Base-by-base conservation (phyloP, 2,329 filamentous ascomycete species). In the Penicillium sp. region DNA sequence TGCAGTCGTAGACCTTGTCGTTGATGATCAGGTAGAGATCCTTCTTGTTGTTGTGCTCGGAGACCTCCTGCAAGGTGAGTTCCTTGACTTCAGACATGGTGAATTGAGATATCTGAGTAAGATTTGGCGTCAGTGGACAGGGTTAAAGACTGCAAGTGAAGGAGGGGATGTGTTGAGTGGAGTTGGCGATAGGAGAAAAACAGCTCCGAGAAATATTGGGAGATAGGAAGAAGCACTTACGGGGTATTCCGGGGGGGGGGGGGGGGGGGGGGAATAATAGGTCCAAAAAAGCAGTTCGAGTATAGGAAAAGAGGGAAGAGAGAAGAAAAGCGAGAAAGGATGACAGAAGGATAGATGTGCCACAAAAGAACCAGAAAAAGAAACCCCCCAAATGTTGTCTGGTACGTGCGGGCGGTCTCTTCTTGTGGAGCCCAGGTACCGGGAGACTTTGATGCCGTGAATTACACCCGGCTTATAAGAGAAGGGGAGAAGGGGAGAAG, bases 1-100 rank as follows among this genome's bases (percentile, higher is more conserved):
- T 85, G 75, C 83, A 79, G 78, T 97, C 86, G 86, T 97, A 99
- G 81, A 99, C 88, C 83, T 96, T 96, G 79, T 96, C 93, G 81
- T 97, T 91, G 70, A 99, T 86, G 64, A 97, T 89, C 71, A 97
- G 76, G 81, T 84, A 96, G 65, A 96, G 82, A 77, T 97, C 92
- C 84, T 82, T 96, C 87, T 97, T 97, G 79, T 85, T 87, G 81
- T 89, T 90, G 85, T 96, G 91, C 79, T 86, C 86, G 62, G 89
- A 83, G 78, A 96, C 86, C 78, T 96, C 90, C 72, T 88, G 82
- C 80, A 87, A 90, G 70, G 89, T 94, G 80, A 88, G 85, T 72
- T 83, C 76, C 73, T 83, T 78, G 72, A 85, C 81, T 71, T 78
- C 76, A 65, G 81, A 79, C 81, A 84, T 85, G 66, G 66, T 76